Conservation (phyloP, 1,284 basidiomycete species). For the Cerioporus squamosus region DNA sequence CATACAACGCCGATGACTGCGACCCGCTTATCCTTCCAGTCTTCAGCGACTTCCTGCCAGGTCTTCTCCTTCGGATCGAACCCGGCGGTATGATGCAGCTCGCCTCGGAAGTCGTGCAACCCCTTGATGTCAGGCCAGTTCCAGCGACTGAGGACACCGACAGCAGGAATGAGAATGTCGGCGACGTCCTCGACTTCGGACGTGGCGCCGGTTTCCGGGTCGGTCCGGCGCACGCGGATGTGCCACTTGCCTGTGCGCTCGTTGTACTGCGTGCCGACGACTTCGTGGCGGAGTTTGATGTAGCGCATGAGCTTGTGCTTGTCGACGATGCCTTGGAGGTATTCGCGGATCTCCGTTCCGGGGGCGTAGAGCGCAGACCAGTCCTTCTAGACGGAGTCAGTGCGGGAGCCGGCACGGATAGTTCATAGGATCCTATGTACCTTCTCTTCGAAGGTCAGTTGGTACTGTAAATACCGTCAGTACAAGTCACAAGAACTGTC, state of each 20-base stretch:
- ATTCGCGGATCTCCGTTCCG: conserved; percentile 58
- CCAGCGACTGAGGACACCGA: conserved; percentile 56
- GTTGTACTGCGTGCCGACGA: conserved; percentile 53
- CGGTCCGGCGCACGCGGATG: conserved; percentile 43
- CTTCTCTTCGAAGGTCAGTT: conserved; percentile 60
- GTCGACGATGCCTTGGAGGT: conserved; percentile 56
- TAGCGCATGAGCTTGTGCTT: conserved; percentile 59
- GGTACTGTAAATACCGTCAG: conserved; percentile 46
- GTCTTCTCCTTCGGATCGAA: conserved; percentile 51
- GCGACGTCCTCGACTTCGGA: conserved; percentile 55
- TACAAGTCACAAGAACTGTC: background rate
- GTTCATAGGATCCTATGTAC: conserved; percentile 26
- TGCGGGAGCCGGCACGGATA: background rate
- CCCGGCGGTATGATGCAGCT: conserved; percentile 57
- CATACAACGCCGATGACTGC: conserved; percentile 66
- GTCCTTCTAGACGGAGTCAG: conserved; percentile 26
- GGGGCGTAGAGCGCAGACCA: conserved; percentile 65
- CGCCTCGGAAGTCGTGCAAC: conserved; percentile 52
- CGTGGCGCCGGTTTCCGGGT: conserved; percentile 25
- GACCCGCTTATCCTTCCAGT: conserved; percentile 58
- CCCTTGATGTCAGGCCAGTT: conserved; percentile 63
- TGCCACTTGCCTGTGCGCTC: conserved; percentile 57
- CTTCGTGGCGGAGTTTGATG: conserved; percentile 59
- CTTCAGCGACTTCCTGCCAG: conserved; percentile 52
- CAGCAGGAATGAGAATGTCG: conserved; percentile 55